Percentiles rank a stretch among this genome's conserved stretches.
Conservation (phyloP, 2,329 filamentous ascomycete genomes). For the Septoria petroselini region DNA sequence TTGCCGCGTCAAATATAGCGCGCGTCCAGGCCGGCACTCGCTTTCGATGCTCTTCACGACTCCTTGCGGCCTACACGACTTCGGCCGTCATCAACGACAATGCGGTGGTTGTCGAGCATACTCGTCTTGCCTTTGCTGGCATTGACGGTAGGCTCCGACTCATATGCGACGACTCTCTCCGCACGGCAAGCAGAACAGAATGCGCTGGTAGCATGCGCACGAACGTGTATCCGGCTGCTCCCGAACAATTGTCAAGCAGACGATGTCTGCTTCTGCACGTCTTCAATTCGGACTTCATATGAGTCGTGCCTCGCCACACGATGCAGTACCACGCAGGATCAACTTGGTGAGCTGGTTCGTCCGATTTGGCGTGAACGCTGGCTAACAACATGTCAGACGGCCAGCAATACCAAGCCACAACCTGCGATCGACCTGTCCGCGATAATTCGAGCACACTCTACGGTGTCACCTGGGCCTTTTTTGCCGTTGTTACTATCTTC, state of each 20-base stretch:
- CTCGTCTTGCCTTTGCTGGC: constrained; percentile 20
- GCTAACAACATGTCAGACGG: constrained; percentile 7
- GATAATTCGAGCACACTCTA: constrained; percentile 10
- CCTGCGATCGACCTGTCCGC: constrained; percentile 11
- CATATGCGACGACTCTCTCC: constrained; percentile 11
- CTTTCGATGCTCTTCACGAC: constrained; percentile 10
- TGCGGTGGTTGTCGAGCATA: constrained; percentile 18
- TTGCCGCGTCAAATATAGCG: constrained; percentile 19
- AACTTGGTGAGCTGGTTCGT: constrained; percentile 3
- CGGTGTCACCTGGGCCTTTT: constrained; percentile 22
- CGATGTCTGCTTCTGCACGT: constrained; percentile 18
- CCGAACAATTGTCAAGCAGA: constrained; percentile 10
- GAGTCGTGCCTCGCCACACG: constrained; percentile 13
- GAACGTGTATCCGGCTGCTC: constrained; percentile 12
- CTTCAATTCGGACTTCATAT: constrained; percentile 7
- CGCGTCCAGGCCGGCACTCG: constrained; percentile 6
- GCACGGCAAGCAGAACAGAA: constrained; percentile 12
- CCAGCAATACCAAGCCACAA: constrained; percentile 13
- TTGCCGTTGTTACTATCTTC: constrained; percentile 19
- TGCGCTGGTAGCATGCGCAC: constrained; percentile 14
- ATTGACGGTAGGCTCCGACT: constrained; percentile 16
- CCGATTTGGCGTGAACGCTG: too few species aligned
- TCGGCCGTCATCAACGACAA: constrained; percentile 13
- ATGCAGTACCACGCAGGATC: constrained; percentile 14
- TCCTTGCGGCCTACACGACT: constrained; percentile 14